Evolutionary conservation across 345 rosid genomes (phyloP).

Genomic region (Populus tremula): DNA sequence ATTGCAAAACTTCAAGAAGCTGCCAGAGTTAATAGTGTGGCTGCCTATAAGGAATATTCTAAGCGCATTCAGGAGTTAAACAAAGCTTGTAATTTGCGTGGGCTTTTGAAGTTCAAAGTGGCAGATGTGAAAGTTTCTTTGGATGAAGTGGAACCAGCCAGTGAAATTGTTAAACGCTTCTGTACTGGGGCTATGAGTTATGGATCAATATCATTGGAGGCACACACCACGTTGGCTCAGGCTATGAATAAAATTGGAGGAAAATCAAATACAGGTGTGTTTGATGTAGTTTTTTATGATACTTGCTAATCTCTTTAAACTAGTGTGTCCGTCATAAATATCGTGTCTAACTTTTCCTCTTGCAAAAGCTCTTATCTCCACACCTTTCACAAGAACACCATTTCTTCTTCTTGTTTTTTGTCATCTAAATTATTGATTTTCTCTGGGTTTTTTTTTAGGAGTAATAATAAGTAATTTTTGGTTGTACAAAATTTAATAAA

Average conservation of each 20-base stretch:
- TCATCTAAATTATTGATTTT: too few relatives aligned
- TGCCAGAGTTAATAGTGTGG: constrained; percentile 83
- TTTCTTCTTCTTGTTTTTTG: not conserved
- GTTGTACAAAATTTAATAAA: not conserved
- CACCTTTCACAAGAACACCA: not conserved
- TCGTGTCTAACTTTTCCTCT: not conserved
- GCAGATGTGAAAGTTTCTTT: constrained; percentile 57
- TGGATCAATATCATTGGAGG: constrained; percentile 97
- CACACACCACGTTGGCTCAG: constrained; percentile 77
- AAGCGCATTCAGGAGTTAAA: constrained; percentile 85
- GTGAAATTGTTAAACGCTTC: constrained; percentile 96
- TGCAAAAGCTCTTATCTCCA: not conserved
- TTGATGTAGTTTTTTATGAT: not conserved
- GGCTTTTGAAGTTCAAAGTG: constrained; percentile 83
- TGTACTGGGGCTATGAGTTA: constrained; percentile 99
- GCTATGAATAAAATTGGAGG: constrained; percentile 98
- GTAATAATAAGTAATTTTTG: not conserved
- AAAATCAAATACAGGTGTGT: constrained; percentile 91
- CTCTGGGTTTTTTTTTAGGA: too few relatives aligned
- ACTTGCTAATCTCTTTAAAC: not conserved
- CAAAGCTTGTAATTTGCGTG: constrained; percentile 88
- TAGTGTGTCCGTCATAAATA: not conserved
- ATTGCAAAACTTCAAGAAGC: constrained; percentile 96
- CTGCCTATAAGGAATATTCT: constrained; percentile 91
- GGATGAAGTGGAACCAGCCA: constrained; percentile 90